Conservation (phyloP, 139 green algal genomes). For the Auxenochlorella pyrenoidosa region DNA sequence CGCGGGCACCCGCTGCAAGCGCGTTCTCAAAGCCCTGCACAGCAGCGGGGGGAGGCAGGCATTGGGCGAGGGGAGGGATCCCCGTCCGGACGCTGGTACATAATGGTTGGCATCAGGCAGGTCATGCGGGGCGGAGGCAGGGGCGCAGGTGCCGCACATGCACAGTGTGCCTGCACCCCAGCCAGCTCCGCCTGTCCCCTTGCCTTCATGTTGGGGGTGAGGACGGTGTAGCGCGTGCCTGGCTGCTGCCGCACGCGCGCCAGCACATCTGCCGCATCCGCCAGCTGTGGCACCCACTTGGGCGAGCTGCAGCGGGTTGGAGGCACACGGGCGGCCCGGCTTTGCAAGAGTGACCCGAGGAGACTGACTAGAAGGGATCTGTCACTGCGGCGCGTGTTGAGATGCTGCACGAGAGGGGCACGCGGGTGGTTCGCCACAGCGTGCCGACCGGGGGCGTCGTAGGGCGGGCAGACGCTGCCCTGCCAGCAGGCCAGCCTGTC, state of each 20-base stretch:
- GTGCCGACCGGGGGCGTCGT: too few relatives aligned
- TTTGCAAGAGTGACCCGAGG: background rate
- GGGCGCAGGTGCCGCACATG: background rate
- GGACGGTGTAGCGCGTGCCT: conserved; percentile 79
- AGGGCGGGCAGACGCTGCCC: too few relatives aligned
- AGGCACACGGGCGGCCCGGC: background rate
- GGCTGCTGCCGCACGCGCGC: conserved; percentile 46
- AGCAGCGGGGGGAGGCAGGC: background rate
- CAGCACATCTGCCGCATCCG: conserved; percentile 84
- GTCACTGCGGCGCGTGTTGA: too few relatives aligned
- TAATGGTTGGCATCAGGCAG: too few relatives aligned
- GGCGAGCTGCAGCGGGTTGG: conserved; percentile 55
- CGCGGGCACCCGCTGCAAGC: conserved; percentile 74
- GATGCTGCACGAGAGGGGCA: background rate
- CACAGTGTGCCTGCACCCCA: background rate
- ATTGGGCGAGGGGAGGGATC: too few relatives aligned
- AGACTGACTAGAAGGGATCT: too few relatives aligned
- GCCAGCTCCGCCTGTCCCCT: background rate
- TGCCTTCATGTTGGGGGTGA: conserved; percentile 89
- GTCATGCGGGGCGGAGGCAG: too few relatives aligned
- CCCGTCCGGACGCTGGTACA: too few relatives aligned
- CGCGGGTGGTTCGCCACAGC: too few relatives aligned
- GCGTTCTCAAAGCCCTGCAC: conserved; percentile 84
- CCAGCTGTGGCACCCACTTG: conserved; percentile 93
- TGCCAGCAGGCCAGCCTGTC: too few relatives aligned